phyloP scores from a whole-genome alignment of 2,329 filamentous ascomycete species.

The Cytospora schulzeri region DNA sequence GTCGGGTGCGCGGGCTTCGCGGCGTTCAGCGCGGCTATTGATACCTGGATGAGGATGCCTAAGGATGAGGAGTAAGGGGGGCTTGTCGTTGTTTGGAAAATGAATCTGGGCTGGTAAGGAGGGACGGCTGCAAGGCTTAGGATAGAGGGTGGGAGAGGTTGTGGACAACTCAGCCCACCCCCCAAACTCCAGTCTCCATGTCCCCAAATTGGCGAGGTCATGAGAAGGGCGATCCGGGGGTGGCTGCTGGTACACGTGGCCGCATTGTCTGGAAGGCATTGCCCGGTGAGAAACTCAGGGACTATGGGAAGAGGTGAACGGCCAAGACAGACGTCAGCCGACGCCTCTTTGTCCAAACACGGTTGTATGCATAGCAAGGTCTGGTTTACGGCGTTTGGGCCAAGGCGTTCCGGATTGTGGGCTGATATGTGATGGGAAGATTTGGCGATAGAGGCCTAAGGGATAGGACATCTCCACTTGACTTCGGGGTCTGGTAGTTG shows the following conservation, averaged over 20 bases:
- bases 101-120: too few species aligned
- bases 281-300: neutral
- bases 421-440: neutral
- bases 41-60: slow-evolving; percentile 85
- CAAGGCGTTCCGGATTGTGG: neutral
- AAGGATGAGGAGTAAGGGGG: slow-evolving; percentile 53
- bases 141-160: too few species aligned
- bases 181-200: too few species aligned
- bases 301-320: neutral
- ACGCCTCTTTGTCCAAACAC: slow-evolving; percentile 1
- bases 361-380: slow-evolving; percentile 18
- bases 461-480: neutral
- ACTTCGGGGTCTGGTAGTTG: neutral
- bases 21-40: slow-evolving; percentile 88
- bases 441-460: neutral
- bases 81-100: neutral
- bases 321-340: slow-evolving; percentile 7
- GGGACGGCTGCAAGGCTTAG: too few species aligned
- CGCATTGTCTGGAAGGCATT: neutral
- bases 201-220: neutral
- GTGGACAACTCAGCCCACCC: too few species aligned
- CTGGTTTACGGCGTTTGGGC: slow-evolving; percentile 31
- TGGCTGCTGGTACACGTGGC: neutral
- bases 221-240: neutral
- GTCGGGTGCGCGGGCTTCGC: slow-evolving; percentile 93